These are phyloP conservation scores for Nicotiana tomentosiformis DNA, from an alignment of 257 asterid species.

Conservation along the genomic window DNA sequence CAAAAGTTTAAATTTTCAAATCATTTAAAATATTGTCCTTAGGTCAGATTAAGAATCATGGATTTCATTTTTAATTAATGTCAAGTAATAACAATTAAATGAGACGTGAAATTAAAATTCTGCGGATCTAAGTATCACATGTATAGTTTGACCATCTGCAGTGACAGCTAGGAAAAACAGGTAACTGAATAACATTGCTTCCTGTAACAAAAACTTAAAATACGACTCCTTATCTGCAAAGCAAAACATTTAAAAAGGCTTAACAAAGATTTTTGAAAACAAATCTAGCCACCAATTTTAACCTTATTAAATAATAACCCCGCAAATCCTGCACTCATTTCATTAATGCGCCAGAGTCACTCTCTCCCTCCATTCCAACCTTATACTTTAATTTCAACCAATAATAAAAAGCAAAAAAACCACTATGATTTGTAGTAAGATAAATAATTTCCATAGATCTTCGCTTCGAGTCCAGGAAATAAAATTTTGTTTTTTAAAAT, in stretches of 20 bases:
- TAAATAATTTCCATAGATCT: too few species aligned
- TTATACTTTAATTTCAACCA: neutral
- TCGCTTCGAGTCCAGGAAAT: too few species aligned
- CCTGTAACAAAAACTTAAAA: neutral
- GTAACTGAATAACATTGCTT: neutral
- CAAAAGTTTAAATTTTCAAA: neutral
- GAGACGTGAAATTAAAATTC: neutral
- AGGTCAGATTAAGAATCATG: neutral
- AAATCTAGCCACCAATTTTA: neutral
- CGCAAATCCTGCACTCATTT: neutral
- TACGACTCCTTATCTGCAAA: neutral
- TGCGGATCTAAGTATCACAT: neutral
- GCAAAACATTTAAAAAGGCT: neutral
- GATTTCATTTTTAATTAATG: neutral
- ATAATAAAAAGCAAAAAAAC: neutral
- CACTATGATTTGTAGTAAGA: too few species aligned
- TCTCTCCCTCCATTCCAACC: neutral
- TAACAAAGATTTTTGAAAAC: neutral
- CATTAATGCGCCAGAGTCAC: slow-evolving; percentile 4
- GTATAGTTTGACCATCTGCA: slow-evolving; percentile 2
- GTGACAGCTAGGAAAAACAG: neutral
- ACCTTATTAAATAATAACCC: neutral
- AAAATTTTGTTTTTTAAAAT: too few species aligned
- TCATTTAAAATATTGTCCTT: neutral
- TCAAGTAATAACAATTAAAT: neutral